Conservation (phyloP, 1,284 basidiomycete species). For the Cryptococcus maquisensis region DNA sequence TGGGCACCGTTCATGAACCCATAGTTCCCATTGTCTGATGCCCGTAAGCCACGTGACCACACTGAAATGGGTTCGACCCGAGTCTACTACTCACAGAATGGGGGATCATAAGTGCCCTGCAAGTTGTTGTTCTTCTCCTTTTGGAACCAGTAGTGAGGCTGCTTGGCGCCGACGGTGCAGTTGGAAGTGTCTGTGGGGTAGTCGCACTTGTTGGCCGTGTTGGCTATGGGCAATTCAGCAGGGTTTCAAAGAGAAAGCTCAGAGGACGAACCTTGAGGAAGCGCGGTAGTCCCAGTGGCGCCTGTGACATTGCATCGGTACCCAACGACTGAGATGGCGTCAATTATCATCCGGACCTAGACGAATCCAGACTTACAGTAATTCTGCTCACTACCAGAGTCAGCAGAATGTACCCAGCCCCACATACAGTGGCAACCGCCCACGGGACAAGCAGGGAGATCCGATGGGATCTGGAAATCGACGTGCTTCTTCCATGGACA, state of each 20-base stretch:
- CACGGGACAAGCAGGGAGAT: slow-evolving; percentile 40
- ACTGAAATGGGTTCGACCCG: too few relatives aligned
- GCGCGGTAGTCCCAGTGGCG: slow-evolving; percentile 25
- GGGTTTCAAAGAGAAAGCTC: not conserved
- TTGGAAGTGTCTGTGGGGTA: slow-evolving; percentile 33
- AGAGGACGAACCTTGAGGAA: slow-evolving; percentile 31
- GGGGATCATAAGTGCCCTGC: slow-evolving; percentile 41
- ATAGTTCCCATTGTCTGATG: slow-evolving; percentile 42
- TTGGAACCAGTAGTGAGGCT: slow-evolving; percentile 44
- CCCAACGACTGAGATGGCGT: slow-evolving; percentile 11
- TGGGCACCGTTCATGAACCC: slow-evolving; percentile 50
- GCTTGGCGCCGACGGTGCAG: slow-evolving; percentile 41
- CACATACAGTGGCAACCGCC: slow-evolving; percentile 43
- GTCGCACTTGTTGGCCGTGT: slow-evolving; percentile 40
- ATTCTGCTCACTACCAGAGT: slow-evolving; percentile 20
- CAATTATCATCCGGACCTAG: too few relatives aligned
- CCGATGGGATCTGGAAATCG: slow-evolving; percentile 37
- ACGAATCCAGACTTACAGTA: too few relatives aligned
- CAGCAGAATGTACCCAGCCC: slow-evolving; percentile 36
- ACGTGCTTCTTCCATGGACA: slow-evolving; percentile 42
- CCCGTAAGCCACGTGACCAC: not conserved
- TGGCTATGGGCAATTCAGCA: slow-evolving; percentile 13
- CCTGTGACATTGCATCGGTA: slow-evolving; percentile 44
- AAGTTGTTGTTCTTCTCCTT: slow-evolving; percentile 35
- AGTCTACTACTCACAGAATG: slow-evolving; percentile 24